These are phyloP conservation scores for Fusarium sp. DNA, from an alignment of 2,329 filamentous ascomycete genomes.

Conservation along the genomic window DNA sequence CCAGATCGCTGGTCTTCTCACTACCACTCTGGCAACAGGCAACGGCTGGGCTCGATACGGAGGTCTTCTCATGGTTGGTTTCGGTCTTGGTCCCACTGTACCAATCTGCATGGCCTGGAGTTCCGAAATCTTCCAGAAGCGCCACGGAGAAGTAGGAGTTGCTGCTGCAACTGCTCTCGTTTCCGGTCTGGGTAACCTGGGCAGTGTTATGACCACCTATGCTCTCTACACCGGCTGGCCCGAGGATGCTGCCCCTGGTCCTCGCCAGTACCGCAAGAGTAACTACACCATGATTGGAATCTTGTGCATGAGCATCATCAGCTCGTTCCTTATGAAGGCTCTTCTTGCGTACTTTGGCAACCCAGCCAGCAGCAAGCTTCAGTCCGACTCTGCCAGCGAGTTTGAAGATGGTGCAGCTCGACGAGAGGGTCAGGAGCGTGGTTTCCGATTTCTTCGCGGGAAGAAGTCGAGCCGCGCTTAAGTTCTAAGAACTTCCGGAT, in stretches of 20 bases:
- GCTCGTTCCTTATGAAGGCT: conserved; percentile 75
- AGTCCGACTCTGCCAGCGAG: conserved; percentile 56
- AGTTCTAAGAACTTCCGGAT: conserved; percentile 15
- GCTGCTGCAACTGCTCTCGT: conserved; percentile 88
- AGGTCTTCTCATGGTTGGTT: conserved; percentile 89
- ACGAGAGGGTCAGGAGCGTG: conserved; percentile 68
- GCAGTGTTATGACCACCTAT: conserved; percentile 88
- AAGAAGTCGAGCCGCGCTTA: conserved; percentile 48
- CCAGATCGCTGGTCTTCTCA: conserved; percentile 84
- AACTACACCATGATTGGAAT: conserved; percentile 92
- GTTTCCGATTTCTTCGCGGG: conserved; percentile 61
- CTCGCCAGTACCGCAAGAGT: conserved; percentile 80
- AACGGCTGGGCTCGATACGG: conserved; percentile 88
- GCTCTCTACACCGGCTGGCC: conserved; percentile 90
- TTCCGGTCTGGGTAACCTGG: conserved; percentile 87
- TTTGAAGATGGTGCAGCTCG: conserved; percentile 71
- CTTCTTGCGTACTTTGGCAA: conserved; percentile 71
- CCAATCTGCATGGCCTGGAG: conserved; percentile 97
- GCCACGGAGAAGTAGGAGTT: conserved; percentile 91
- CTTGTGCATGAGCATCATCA: conserved; percentile 79
- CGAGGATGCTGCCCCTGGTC: conserved; percentile 75
- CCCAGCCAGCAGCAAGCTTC: conserved; percentile 61
- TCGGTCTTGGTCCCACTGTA: conserved; percentile 89
- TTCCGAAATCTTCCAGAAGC: conserved; percentile 87
- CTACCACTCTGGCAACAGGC: conserved; percentile 77